A percentile compares a stretch with the other conserved stretches of the same genome.
These are phyloP conservation scores for Acanthamoeba sp. DNA, from an alignment of 208 protist species.

Conservation along the genomic window DNA sequence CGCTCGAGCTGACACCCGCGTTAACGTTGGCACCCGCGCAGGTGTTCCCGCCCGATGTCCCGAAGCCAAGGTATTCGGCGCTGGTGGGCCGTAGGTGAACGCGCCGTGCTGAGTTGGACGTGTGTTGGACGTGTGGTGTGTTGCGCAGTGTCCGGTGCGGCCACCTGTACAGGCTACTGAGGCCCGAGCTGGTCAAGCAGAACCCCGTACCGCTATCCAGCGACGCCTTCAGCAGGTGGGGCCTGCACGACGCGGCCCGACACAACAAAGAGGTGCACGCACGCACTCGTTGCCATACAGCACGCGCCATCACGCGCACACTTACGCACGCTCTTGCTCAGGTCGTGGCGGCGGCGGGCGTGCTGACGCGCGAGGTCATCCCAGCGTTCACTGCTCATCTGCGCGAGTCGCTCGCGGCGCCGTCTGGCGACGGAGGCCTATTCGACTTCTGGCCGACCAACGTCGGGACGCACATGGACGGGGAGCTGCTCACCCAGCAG, in stretches of 20 bases:
- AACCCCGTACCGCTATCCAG: background rate
- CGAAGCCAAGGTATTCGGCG: background rate
- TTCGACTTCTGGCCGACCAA: background rate
- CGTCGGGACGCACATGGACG: conserved; percentile 15
- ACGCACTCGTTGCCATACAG: background rate
- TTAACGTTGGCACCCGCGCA: too few relatives aligned
- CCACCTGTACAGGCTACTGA: background rate
- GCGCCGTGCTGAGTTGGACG: background rate
- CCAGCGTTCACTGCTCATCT: background rate
- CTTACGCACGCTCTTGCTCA: background rate
- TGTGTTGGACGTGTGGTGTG: too few relatives aligned
- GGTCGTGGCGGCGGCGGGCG: background rate
- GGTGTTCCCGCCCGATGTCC: background rate
- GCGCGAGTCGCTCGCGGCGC: background rate
- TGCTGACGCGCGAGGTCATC: background rate
- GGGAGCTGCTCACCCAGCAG: conserved; percentile 12
- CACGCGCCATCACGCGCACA: background rate
- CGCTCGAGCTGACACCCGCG: too few relatives aligned
- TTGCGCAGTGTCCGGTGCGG: background rate
- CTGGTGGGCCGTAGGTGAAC: too few relatives aligned
- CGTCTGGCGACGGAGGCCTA: background rate
- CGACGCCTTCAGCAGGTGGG: background rate
- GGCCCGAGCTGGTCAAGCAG: background rate
- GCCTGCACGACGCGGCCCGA: background rate
- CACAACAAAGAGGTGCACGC: conserved; percentile 1